Conservation (phyloP, 495 filamentous ascomycete species). For the Daldinia decipiens region DNA sequence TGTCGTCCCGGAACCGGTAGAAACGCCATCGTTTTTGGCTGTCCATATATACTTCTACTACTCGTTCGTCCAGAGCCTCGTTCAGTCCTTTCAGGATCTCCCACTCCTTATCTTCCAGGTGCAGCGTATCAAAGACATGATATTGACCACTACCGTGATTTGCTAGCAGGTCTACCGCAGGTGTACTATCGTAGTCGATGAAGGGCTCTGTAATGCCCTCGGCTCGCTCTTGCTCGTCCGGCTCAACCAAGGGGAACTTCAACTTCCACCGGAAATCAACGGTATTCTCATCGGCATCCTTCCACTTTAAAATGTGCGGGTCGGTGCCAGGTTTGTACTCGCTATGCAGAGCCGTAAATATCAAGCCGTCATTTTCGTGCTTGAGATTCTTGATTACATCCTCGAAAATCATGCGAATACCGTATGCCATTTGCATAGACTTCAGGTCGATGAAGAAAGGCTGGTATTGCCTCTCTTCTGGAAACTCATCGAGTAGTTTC, state of each 20-base stretch:
- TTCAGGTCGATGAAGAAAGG: slow-evolving; percentile 87
- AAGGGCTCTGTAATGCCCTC: slow-evolving; percentile 67
- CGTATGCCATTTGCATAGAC: slow-evolving; percentile 86
- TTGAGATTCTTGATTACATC: slow-evolving; percentile 81
- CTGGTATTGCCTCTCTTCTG: slow-evolving; percentile 73
- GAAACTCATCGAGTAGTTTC: slow-evolving; percentile 72
- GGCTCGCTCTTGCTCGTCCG: slow-evolving; percentile 71
- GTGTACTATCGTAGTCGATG: slow-evolving; percentile 64
- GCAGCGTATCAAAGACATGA: slow-evolving; percentile 69
- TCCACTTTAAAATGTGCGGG: slow-evolving; percentile 95
- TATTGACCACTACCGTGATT: slow-evolving; percentile 64
- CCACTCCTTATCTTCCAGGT: slow-evolving; percentile 82
- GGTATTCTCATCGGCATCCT: slow-evolving; percentile 89
- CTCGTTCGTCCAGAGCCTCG: slow-evolving; percentile 78
- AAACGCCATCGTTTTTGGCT: slow-evolving; percentile 78
- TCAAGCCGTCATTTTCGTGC: slow-evolving; percentile 95
- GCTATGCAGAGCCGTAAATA: slow-evolving; percentile 90
- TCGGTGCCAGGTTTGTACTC: slow-evolving; percentile 92
- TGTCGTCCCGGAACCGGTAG: slow-evolving; percentile 89
- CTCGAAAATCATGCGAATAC: slow-evolving; percentile 88
- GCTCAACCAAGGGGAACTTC: slow-evolving; percentile 76
- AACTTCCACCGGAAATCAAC: slow-evolving; percentile 88
- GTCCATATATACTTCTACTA: slow-evolving; percentile 90
- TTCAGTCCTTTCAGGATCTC: slow-evolving; percentile 75
- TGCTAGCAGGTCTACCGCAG: slow-evolving; percentile 59